A percentile compares a stretch with the other conserved stretches of the same genome.
Conservation (phyloP, 2,329 filamentous ascomycete species). For the Colletotrichum trifolii region DNA sequence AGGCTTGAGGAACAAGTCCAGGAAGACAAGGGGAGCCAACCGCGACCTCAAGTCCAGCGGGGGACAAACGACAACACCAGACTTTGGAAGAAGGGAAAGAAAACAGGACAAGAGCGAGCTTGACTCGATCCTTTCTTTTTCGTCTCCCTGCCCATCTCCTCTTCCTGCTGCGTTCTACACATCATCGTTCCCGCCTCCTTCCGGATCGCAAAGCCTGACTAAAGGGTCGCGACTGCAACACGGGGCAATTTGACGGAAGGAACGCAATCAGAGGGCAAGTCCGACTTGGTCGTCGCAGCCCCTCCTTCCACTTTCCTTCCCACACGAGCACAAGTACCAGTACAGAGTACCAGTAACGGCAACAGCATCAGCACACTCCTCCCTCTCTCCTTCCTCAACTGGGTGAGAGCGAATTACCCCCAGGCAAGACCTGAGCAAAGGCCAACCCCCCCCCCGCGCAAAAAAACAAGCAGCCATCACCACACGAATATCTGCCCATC, state of each 20-base stretch:
- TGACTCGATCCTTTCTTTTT: neutral
- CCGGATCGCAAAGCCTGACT: slow-evolving; percentile 3
- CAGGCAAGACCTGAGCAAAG: no score
- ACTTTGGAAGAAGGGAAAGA: no score
- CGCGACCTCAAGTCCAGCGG: neutral
- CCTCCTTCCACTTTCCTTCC: slow-evolving; percentile 25
- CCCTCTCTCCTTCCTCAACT: no score
- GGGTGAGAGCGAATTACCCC: neutral
- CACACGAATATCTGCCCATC: no score
- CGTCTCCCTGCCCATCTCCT: neutral
- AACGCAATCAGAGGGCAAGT: slow-evolving; percentile 32
- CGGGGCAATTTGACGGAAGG: neutral
- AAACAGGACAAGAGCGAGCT: no score
- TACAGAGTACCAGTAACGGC: no score
- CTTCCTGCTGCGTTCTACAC: slow-evolving; percentile 2
- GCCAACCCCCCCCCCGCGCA: no score
- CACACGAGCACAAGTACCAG: neutral
- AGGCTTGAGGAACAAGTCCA: no score
- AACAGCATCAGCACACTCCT: no score
- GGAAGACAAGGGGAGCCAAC: slow-evolving; percentile 11
- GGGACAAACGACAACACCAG: no score
- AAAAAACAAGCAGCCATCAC: no score
- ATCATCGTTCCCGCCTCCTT: slow-evolving; percentile 6
- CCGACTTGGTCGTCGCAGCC: slow-evolving; percentile 29
- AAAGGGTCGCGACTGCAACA: neutral